A percentile compares a stretch with the other conserved stretches of the same genome.
Conservation (phyloP, 2,329 filamentous ascomycete species). For the Aspergillus arachidicola region DNA sequence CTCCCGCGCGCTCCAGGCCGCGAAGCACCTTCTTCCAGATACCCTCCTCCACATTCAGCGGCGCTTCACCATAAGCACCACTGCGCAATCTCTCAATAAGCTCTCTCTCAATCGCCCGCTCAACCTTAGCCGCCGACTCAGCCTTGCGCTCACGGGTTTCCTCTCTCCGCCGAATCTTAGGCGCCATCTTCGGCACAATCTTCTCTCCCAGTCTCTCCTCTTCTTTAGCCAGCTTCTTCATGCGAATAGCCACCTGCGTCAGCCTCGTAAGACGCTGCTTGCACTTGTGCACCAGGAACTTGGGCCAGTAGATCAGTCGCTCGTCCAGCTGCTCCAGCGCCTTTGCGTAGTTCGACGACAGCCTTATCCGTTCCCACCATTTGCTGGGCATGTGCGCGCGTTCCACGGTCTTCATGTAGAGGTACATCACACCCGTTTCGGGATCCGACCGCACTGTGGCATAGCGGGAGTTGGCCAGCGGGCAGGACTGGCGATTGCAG, state of each 20-base stretch:
- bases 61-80: conserved; percentile 91
- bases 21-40: conserved; percentile 98
- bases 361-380: conserved; percentile 90
- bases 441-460: conserved; percentile 86
- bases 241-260: conserved; percentile 83
- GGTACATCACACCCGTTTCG: conserved; percentile 78
- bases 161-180: conserved; percentile 81
- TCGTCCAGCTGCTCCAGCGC: conserved; percentile 87
- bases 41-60: conserved; percentile 89
- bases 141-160: conserved; percentile 75
- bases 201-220: conserved; percentile 87
- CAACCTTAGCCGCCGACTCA: conserved; percentile 85
- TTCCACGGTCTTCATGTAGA: conserved; percentile 96
- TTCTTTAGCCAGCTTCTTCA: conserved; percentile 79
- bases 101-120: conserved; percentile 93
- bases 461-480: conserved; percentile 88
- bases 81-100: conserved; percentile 87
- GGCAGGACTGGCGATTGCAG: conserved; percentile 85
- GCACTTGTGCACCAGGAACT: conserved; percentile 90
- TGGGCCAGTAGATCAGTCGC: conserved; percentile 88
- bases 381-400: conserved; percentile 85
- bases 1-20: conserved; percentile 83
- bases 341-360: conserved; percentile 87
- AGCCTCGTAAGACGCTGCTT: conserved; percentile 93
- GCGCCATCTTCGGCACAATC: conserved; percentile 83